These are phyloP conservation scores for Fusarium lyarnte DNA, from an alignment of 2,329 filamentous ascomycete species.

Conservation along the genomic window DNA sequence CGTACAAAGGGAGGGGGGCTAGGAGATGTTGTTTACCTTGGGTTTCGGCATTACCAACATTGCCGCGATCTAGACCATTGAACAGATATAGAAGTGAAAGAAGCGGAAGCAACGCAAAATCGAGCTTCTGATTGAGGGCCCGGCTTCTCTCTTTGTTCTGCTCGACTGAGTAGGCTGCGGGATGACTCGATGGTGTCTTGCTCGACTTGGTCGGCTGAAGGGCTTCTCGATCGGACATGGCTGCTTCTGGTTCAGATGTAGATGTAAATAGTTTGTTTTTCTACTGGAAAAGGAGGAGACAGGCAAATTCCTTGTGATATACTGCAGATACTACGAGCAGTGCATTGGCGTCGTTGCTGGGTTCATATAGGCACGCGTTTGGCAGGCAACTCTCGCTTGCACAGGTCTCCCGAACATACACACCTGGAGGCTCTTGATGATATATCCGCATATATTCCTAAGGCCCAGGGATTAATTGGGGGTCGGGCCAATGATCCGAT, in stretches of 20 bases:
- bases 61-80: conserved; percentile 53
- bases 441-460: conserved; percentile 12
- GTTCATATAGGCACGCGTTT: conserved; percentile 8
- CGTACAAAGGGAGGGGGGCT: not conserved
- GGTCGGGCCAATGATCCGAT: conserved; percentile 13
- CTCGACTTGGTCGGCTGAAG: not conserved
- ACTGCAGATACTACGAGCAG: not conserved
- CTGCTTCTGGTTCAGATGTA: not conserved
- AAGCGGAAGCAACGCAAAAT: conserved; percentile 50
- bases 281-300: not conserved
- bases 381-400: not conserved
- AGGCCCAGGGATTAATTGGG: conserved; percentile 14
- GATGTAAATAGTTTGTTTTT: not conserved
- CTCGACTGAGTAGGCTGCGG: not conserved
- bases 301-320: not conserved
- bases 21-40: conserved; percentile 39
- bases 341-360: not conserved
- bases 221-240: conserved; percentile 14
- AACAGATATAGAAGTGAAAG: conserved; percentile 53
- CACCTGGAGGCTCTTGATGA: conserved; percentile 7
- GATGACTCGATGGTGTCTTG: conserved; percentile 12
- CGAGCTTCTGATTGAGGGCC: conserved; percentile 49
- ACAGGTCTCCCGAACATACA: not conserved
- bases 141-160: conserved; percentile 16
- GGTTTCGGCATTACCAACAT: conserved; percentile 54